Evolutionary conservation across 805 yeast genomes (phyloP).

Genomic region (Ogataea naganishii): DNA sequence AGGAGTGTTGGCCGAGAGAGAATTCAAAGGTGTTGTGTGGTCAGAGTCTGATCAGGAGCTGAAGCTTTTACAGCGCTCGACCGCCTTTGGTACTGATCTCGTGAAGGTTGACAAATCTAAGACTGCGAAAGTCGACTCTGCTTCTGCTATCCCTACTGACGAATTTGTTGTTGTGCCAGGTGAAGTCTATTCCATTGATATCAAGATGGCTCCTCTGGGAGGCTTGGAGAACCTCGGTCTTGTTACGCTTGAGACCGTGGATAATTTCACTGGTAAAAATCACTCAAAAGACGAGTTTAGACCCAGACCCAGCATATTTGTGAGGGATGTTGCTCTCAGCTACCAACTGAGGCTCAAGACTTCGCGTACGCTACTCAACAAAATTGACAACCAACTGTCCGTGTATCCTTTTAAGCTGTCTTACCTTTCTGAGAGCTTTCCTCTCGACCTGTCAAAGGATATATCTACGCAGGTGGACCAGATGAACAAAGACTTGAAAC

Average conservation of each 20-base stretch:
- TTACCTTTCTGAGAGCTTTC: conserved; percentile 57
- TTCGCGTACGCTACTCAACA: conserved; percentile 60
- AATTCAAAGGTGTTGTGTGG: conserved; percentile 89
- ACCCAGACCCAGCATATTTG: conserved; percentile 62
- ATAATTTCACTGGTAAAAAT: conserved; percentile 54
- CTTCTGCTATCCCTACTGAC: conserved; percentile 66
- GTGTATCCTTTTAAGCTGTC: conserved; percentile 90
- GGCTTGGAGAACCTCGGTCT: conserved; percentile 44
- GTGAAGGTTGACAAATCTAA: conserved; percentile 29
- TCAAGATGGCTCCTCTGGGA: conserved; percentile 62
- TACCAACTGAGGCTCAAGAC: conserved; percentile 71
- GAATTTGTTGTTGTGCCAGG: conserved; percentile 69
- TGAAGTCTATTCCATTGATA: conserved; percentile 80
- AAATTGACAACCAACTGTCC: conserved; percentile 64
- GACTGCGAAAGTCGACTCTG: conserved; percentile 26
- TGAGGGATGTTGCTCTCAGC: conserved; percentile 80
- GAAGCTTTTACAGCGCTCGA: conserved; percentile 36
- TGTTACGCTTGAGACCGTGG: conserved; percentile 59
- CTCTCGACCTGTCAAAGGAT: conserved; percentile 35
- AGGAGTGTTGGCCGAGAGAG: conserved; percentile 84
- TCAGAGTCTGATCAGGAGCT: conserved; percentile 74
- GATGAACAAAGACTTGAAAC: conserved; percentile 47
- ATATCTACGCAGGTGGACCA: conserved; percentile 31
- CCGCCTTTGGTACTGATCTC: conserved; percentile 26
- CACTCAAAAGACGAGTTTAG: conserved; percentile 41